phyloP scores from a whole-genome alignment of 2,329 filamentous ascomycete genomes.

The Teratosphaeria epicoccoides region DNA sequence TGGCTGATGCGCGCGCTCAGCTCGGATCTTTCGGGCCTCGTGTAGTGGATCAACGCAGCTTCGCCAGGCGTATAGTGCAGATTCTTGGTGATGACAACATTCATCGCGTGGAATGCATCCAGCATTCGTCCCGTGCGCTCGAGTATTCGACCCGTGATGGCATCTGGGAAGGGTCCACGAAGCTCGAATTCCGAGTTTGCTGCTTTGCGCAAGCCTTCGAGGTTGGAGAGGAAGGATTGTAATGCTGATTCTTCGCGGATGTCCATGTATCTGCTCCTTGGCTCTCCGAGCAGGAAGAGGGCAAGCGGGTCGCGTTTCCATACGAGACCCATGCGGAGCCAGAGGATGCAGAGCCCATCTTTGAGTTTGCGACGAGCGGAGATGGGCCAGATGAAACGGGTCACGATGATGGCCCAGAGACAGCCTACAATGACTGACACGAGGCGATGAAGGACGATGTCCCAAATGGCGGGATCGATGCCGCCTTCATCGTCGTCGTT shows the following conservation, averaged over 20 bases:
- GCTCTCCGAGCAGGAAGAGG: constrained; percentile 43
- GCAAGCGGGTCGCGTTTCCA: constrained; percentile 90
- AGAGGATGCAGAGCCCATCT: constrained; percentile 79
- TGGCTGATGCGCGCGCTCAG: constrained; percentile 86
- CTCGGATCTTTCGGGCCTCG: constrained; percentile 64
- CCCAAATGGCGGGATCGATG: constrained; percentile 67
- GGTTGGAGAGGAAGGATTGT: constrained; percentile 63
- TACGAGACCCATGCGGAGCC: constrained; percentile 87
- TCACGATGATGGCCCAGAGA: constrained; percentile 84
- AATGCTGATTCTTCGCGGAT: constrained; percentile 80
- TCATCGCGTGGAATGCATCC: constrained; percentile 94
- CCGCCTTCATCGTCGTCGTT: constrained; percentile 82
- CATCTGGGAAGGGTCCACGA: constrained; percentile 71
- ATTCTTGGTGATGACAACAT: constrained; percentile 77
- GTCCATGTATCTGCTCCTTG: constrained; percentile 56
- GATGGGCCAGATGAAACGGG: constrained; percentile 84
- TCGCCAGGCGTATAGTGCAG: constrained; percentile 67
- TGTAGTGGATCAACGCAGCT: constrained; percentile 67
- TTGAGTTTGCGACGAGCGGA: constrained; percentile 81
- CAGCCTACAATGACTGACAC: constrained; percentile 78
- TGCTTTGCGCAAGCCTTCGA: constrained; percentile 61
- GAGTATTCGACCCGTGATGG: constrained; percentile 63
- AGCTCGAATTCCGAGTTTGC: constrained; percentile 84
- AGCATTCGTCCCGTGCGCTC: constrained; percentile 73
- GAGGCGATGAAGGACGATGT: constrained; percentile 81